phyloP scores from a whole-genome alignment of 352 stramenopile species.

The Pythium aristosporum region DNA sequence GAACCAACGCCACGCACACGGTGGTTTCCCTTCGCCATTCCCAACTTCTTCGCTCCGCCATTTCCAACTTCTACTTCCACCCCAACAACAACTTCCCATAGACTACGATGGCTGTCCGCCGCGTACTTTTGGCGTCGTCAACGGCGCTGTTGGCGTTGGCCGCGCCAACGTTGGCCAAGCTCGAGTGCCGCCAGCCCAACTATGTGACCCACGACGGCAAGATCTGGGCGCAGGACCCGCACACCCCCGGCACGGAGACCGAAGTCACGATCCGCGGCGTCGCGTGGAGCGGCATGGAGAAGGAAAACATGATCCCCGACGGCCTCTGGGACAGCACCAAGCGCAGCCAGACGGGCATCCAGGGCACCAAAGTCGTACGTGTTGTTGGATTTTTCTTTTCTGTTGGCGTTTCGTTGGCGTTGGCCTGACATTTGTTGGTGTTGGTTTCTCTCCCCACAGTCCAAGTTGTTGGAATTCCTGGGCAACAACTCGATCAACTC shows the following conservation, averaged over 20 bases:
- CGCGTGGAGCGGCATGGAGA: slow-evolving; percentile 66
- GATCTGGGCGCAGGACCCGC: slow-evolving; percentile 52
- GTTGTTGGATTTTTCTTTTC: neutral
- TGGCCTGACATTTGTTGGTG: neutral
- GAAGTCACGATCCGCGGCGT: slow-evolving; percentile 68
- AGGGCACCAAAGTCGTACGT: slow-evolving; percentile 50
- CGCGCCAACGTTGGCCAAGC: slow-evolving; percentile 7
- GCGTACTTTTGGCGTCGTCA: slow-evolving; percentile 1
- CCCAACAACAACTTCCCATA: neutral
- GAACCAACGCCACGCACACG: neutral
- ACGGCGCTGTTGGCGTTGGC: slow-evolving; percentile 1
- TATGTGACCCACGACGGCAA: slow-evolving; percentile 57
- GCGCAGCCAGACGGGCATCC: slow-evolving; percentile 36
- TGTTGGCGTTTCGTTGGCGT: slow-evolving; percentile 4
- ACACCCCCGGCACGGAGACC: slow-evolving; percentile 36
- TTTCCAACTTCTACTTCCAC: slow-evolving; percentile 5
- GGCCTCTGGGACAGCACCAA: slow-evolving; percentile 43
- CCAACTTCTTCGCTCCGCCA: slow-evolving; percentile 8
- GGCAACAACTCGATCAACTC: slow-evolving; percentile 66
- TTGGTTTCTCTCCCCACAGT: slow-evolving; percentile 14
- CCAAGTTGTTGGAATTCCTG: slow-evolving; percentile 50
- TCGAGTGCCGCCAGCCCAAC: slow-evolving; percentile 60
- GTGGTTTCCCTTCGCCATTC: slow-evolving; percentile 5
- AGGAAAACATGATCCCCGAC: slow-evolving; percentile 65
- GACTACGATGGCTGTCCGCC: slow-evolving; percentile 9